A percentile compares a stretch with the other conserved stretches of the same genome.
These are phyloP conservation scores for Irpex sp. DNA, from an alignment of 1,284 basidiomycete genomes.

Conservation along the genomic window DNA sequence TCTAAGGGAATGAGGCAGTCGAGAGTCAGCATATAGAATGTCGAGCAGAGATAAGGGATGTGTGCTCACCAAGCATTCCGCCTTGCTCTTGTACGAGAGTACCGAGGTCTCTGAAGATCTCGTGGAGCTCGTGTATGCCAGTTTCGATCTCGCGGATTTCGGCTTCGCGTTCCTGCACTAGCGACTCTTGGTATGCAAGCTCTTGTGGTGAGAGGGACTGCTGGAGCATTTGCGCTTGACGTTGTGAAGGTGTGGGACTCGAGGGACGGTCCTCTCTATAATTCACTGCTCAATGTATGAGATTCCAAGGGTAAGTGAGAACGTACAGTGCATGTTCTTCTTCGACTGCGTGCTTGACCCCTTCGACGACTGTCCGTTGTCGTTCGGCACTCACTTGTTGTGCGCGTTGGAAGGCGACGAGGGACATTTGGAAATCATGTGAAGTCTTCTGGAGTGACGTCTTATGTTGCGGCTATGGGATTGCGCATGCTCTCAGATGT, in stretches of 20 bases:
- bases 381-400: conserved; percentile 87
- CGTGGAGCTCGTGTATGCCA: conserved; percentile 94
- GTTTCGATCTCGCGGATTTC: conserved; percentile 97
- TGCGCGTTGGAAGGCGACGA: conserved; percentile 88
- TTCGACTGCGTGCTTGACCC: conserved; percentile 71
- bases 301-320: background rate
- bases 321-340: conserved; percentile 46
- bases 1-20: conserved; percentile 44
- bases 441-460: conserved; percentile 84
- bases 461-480: conserved; percentile 62
- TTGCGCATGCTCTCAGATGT: background rate
- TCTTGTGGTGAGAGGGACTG: conserved; percentile 81
- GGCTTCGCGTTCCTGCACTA: conserved; percentile 91
- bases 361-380: conserved; percentile 80
- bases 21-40: too few relatives aligned
- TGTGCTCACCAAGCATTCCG: conserved; percentile 81
- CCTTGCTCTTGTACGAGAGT: conserved; percentile 95
- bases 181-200: conserved; percentile 91
- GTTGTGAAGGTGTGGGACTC: conserved; percentile 35
- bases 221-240: conserved; percentile 69
- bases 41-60: too few relatives aligned
- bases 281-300: background rate
- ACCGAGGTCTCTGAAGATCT: conserved; percentile 96
- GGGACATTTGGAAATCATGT: conserved; percentile 86
- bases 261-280: conserved; percentile 20